Percentiles rank a stretch among this genome's conserved stretches.
phyloP scores from a whole-genome alignment of 345 rosid species.

The Kandelia obovata region DNA sequence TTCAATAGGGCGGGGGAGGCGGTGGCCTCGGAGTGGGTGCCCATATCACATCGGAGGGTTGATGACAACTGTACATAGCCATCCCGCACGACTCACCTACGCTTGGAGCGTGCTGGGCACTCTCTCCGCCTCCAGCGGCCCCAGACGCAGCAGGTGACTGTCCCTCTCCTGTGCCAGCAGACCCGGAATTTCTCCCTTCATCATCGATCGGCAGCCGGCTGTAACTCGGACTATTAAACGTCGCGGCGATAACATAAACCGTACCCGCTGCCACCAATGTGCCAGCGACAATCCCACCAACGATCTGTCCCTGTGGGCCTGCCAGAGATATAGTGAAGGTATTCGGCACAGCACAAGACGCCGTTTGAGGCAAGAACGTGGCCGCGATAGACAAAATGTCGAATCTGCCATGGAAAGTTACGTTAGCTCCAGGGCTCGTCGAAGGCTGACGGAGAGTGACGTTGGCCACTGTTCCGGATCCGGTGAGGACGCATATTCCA shows the following conservation, averaged over 20 bases:
- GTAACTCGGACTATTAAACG: slow-evolving; percentile 68
- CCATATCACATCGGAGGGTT: slow-evolving; percentile 70
- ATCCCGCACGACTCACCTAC: slow-evolving; percentile 52
- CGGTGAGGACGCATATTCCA: slow-evolving; percentile 68
- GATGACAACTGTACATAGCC: slow-evolving; percentile 59
- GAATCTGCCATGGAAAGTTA: slow-evolving; percentile 86
- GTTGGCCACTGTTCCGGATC: slow-evolving; percentile 76
- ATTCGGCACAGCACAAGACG: slow-evolving; percentile 43
- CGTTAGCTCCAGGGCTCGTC: slow-evolving; percentile 58
- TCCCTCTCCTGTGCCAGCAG: slow-evolving; percentile 47
- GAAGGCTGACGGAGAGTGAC: slow-evolving; percentile 84
- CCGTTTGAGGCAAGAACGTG: slow-evolving; percentile 55
- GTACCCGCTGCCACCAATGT: slow-evolving; percentile 67
- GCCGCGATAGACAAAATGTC: slow-evolving; percentile 88
- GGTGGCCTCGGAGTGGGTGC: slow-evolving; percentile 64
- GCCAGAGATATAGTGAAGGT: slow-evolving; percentile 70
- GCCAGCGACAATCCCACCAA: slow-evolving; percentile 82
- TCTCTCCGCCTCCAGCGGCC: slow-evolving; percentile 31
- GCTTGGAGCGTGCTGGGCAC: slow-evolving; percentile 38
- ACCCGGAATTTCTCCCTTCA: slow-evolving; percentile 38
- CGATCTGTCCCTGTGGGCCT: slow-evolving; percentile 92
- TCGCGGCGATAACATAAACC: slow-evolving; percentile 68
- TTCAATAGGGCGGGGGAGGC: slow-evolving; percentile 31
- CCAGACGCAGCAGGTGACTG: slow-evolving; percentile 54
- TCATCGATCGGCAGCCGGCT: slow-evolving; percentile 49